Evolutionary conservation across 2,329 filamentous ascomycete genomes (phyloP).

Genomic region (Chaetomiaceae sp.): DNA sequence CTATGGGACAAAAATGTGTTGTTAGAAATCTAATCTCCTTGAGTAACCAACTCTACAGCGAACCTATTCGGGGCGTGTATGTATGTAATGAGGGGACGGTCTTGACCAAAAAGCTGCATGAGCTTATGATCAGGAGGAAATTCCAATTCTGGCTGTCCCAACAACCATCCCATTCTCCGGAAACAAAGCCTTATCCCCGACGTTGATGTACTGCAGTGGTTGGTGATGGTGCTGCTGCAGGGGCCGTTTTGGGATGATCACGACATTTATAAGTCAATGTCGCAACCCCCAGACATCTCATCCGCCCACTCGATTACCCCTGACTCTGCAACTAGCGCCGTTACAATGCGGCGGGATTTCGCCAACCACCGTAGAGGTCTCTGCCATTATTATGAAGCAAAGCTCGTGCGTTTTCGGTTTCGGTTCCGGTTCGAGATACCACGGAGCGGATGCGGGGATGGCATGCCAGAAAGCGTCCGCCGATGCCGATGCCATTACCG

Average conservation of each 20-base stretch:
- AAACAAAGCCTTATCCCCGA: conserved; percentile 2
- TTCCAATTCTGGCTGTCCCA: not conserved
- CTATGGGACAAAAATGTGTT: not conserved
- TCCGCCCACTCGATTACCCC: conserved; percentile 3
- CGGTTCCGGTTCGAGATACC: not conserved
- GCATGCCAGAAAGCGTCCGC: not conserved
- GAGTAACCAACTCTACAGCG: too few relatives aligned
- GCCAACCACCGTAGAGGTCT: too few relatives aligned
- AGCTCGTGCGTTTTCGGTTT: not conserved
- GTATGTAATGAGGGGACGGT: too few relatives aligned
- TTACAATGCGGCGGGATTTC: too few relatives aligned
- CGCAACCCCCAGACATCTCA: conserved; percentile 12
- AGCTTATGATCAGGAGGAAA: too few relatives aligned
- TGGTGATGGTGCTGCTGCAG: too few relatives aligned
- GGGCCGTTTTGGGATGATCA: conserved; percentile 10
- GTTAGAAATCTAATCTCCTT: too few relatives aligned
- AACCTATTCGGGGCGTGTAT: too few relatives aligned
- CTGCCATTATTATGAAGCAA: too few relatives aligned
- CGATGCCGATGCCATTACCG: conserved; percentile 10
- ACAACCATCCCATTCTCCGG: not conserved
- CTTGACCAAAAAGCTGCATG: too few relatives aligned
- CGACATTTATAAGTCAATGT: conserved; percentile 23
- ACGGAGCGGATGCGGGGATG: not conserved
- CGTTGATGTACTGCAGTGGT: not conserved
- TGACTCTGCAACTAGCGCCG: not conserved